Percentiles rank a stretch among this genome's conserved stretches.
These are phyloP conservation scores for Cercospora sesami DNA, from an alignment of 2,329 filamentous ascomycete species.

Conservation along the genomic window DNA sequence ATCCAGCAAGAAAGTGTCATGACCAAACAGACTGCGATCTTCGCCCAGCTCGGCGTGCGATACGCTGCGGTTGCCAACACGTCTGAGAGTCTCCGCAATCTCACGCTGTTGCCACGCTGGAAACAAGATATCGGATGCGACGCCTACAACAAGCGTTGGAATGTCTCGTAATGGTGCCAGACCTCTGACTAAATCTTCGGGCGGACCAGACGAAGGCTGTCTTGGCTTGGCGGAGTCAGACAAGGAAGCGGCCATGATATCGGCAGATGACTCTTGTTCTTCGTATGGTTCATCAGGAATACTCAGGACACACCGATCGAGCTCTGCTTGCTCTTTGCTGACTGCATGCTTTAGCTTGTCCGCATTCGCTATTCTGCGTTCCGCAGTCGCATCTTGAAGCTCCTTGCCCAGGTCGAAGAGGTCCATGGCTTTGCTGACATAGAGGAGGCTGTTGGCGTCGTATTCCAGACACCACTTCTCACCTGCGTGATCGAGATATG, in stretches of 20 bases:
- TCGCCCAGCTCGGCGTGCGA: slow-evolving; percentile 89
- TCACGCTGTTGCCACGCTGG: slow-evolving; percentile 98
- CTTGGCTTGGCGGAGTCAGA: slow-evolving; percentile 22
- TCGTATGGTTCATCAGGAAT: slow-evolving; percentile 82
- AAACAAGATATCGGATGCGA: slow-evolving; percentile 94
- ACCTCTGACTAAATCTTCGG: slow-evolving; percentile 76
- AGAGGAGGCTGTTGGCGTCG: slow-evolving; percentile 90
- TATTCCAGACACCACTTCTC: slow-evolving; percentile 98
- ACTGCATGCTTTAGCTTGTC: slow-evolving; percentile 53
- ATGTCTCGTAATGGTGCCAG: slow-evolving; percentile 70
- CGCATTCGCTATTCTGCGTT: slow-evolving; percentile 63
- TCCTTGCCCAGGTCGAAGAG: slow-evolving; percentile 83
- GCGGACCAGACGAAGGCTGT: slow-evolving; percentile 54
- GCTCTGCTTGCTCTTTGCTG: slow-evolving; percentile 26
- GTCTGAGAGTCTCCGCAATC: slow-evolving; percentile 78
- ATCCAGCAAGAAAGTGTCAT: slow-evolving; percentile 94
- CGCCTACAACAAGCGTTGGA: slow-evolving; percentile 85
- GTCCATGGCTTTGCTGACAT: slow-evolving; percentile 99
- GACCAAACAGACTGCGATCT: slow-evolving; percentile 90
- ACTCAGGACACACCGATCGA: slow-evolving; percentile 71
- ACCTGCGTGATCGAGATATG: slow-evolving; percentile 94
- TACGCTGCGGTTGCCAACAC: slow-evolving; percentile 76
- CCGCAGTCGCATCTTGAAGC: slow-evolving; percentile 64
- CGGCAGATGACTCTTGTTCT: slow-evolving; percentile 66
- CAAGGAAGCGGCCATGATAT: slow-evolving; percentile 35